These are phyloP conservation scores for Globisporangium cederbergense DNA, from an alignment of 352 stramenopile species.

Conservation along the genomic window DNA sequence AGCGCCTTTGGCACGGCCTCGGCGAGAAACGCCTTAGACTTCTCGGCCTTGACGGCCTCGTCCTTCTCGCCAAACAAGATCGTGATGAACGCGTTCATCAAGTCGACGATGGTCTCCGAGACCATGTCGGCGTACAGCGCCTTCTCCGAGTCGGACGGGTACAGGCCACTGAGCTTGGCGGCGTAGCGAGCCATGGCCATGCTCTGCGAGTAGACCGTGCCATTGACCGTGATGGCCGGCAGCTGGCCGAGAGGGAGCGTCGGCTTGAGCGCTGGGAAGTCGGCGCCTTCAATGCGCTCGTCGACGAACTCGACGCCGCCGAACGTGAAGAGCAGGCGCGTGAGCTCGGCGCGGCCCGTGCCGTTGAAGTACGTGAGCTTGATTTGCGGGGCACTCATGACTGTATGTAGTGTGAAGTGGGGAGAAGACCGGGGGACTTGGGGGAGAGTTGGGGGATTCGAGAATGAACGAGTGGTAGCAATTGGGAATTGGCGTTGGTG, in stretches of 20 bases:
- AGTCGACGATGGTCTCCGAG: constrained; percentile 40
- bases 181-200: constrained; percentile 60
- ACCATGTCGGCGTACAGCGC: constrained; percentile 56
- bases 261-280: constrained; percentile 54
- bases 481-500: too few relatives aligned
- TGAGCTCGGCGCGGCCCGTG: constrained; percentile 50
- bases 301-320: constrained; percentile 67
- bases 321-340: constrained; percentile 47
- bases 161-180: constrained; percentile 49
- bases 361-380: constrained; percentile 76
- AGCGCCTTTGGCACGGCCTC: constrained; percentile 23
- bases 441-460: neutral
- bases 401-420: neutral
- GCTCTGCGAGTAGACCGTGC: constrained; percentile 48
- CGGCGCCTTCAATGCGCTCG: constrained; percentile 32
- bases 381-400: constrained; percentile 21
- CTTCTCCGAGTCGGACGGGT: constrained; percentile 45
- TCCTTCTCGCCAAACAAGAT: constrained; percentile 29
- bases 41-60: constrained; percentile 35
- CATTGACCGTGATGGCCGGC: constrained; percentile 45
- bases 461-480: neutral
- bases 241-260: constrained; percentile 51
- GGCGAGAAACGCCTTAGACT: constrained; percentile 26
- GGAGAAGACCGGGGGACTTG: neutral
- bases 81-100: constrained; percentile 33